These are phyloP conservation scores for Phenoliferia sp. DNA, from an alignment of 1,284 basidiomycete genomes.

Conservation along the genomic window DNA sequence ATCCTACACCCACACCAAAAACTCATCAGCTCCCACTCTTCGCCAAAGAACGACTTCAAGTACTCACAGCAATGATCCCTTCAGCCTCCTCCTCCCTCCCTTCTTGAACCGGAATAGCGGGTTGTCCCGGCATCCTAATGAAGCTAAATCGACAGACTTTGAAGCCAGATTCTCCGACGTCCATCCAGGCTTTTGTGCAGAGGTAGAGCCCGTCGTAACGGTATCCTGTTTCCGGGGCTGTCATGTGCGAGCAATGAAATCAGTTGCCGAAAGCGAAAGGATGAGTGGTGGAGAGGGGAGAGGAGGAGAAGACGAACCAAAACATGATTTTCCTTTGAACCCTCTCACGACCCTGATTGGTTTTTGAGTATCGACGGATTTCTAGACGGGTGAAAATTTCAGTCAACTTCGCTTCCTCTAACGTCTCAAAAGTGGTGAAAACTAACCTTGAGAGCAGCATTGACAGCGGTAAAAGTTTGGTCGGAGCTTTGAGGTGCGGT, in stretches of 20 bases:
- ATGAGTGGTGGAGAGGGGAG: no score
- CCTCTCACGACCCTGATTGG: constrained; percentile 78
- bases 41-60: background rate
- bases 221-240: constrained; percentile 49
- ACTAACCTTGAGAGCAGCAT: constrained; percentile 52
- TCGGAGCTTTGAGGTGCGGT: constrained; percentile 75
- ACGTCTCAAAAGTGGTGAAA: background rate
- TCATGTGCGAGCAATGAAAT: constrained; percentile 36
- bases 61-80: background rate
- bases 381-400: constrained; percentile 36
- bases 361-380: constrained; percentile 63
- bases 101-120: constrained; percentile 7
- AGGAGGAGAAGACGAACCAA: background rate
- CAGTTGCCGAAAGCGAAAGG: background rate
- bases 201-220: constrained; percentile 77
- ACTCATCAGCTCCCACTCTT: no score
- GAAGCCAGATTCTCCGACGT: constrained; percentile 52
- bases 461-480: constrained; percentile 69
- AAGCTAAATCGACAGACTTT: constrained; percentile 74
- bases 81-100: constrained; percentile 11
- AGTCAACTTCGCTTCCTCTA: background rate
- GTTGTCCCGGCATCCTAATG: constrained; percentile 36
- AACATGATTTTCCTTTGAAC: constrained; percentile 55
- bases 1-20: background rate
- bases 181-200: constrained; percentile 48